Conservation (phyloP, 306 rosid genomes). For the Begonia masoniana region DNA sequence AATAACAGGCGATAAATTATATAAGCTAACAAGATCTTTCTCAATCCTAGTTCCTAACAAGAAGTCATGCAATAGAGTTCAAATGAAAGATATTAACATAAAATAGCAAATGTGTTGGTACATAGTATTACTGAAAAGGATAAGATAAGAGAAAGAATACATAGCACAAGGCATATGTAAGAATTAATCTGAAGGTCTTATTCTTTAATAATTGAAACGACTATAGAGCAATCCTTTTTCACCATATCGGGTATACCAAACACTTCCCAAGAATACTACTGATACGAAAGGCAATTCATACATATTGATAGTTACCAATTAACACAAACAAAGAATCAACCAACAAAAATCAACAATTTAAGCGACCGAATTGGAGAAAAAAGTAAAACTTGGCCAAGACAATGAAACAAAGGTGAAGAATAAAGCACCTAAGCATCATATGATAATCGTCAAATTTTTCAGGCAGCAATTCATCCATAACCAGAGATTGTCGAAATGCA, state of each 20-base stretch:
- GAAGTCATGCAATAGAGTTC: too few species aligned
- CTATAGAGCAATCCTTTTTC: not conserved
- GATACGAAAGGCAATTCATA: not conserved
- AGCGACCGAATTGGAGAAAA: not conserved
- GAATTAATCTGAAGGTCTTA: not conserved
- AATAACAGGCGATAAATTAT: too few species aligned
- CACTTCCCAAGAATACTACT: too few species aligned
- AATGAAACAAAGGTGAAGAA: constrained; percentile 1
- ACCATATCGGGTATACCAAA: too few species aligned
- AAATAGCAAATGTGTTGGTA: too few species aligned
- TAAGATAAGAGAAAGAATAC: not conserved
- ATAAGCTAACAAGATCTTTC: too few species aligned
- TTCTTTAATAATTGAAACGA: not conserved
- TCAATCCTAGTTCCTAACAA: too few species aligned
- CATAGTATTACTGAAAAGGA: too few species aligned
- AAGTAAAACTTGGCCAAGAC: not conserved
- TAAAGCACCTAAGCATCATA: constrained; percentile 65
- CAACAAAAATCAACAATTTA: not conserved
- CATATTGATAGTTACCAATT: not conserved
- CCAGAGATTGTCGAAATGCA: constrained; percentile 53
- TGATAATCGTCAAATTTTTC: constrained; percentile 78
- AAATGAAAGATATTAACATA: too few species aligned
- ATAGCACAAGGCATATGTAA: not conserved
- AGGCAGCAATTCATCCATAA: constrained; percentile 78
- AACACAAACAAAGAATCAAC: not conserved